phyloP scores from a whole-genome alignment of 805 yeast genomes.

The Kockiozyma suomiensis region DNA sequence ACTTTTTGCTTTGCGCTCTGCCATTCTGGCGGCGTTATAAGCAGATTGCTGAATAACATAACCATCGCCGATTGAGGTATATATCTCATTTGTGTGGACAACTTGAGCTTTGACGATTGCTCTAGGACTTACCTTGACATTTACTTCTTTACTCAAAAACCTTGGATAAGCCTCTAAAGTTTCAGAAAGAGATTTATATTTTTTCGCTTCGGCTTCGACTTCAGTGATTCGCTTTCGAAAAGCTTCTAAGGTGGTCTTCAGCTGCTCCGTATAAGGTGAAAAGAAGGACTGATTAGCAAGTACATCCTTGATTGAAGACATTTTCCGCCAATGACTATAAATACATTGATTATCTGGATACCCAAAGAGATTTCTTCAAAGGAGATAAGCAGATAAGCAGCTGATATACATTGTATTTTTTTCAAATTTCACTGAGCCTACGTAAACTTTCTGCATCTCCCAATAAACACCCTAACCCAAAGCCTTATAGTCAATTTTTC shows the following conservation, averaged over 20 bases:
- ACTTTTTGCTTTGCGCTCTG: constrained; percentile 20
- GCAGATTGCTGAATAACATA: constrained; percentile 27
- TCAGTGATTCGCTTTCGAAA: constrained; percentile 6
- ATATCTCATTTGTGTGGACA: constrained; percentile 28
- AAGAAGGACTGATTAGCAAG: background rate
- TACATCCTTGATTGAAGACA: background rate
- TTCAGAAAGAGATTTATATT: constrained; percentile 7
- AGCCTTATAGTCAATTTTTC: background rate
- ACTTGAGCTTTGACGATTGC: constrained; percentile 27
- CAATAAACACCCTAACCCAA: constrained; percentile 12
- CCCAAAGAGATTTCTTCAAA: too few relatives aligned
- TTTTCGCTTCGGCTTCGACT: constrained; percentile 5
- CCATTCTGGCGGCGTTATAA: constrained; percentile 26
- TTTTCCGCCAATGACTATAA: background rate
- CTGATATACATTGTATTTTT: too few relatives aligned
- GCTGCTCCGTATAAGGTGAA: constrained; percentile 14
- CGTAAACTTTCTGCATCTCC: too few relatives aligned
- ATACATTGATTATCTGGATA: too few relatives aligned
- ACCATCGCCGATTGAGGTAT: constrained; percentile 25
- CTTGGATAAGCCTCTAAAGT: constrained; percentile 19
- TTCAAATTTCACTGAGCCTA: background rate
- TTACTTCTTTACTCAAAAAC: constrained; percentile 7
- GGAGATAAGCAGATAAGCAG: too few relatives aligned
- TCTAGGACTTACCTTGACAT: constrained; percentile 19
- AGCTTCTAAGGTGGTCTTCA: constrained; percentile 8